Evolutionary conservation across 2,329 filamentous ascomycete species (phyloP), one percentile per base, ranked within the genome.

Genomic region (Diaporthe sp.): DNA sequence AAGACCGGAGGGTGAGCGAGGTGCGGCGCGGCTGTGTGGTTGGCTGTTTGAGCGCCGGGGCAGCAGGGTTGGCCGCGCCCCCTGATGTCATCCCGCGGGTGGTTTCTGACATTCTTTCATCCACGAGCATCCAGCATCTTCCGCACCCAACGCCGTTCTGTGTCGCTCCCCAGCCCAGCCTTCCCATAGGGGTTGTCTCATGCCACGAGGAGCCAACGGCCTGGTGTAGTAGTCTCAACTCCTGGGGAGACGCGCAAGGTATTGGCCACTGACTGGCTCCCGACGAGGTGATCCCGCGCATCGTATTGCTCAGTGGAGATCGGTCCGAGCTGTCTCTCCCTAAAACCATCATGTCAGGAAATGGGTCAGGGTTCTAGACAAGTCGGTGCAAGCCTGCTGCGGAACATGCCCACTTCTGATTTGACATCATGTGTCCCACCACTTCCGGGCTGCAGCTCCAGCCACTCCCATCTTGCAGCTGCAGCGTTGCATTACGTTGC

Each of bases 351-450:
- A 66, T 51, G 63, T 66, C 63, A 66, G 63, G 37, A 66, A 51
- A 51, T 68, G 47, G 63, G 47, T 68, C 61, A 13, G 63, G 63
- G 63, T 68, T 53, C 63, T 68, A 68, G 63, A 53, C 63, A 53
- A 30, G 63, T 53, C 63, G 63, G 22, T 25, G 63, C 44, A 51
- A 39, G 63, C 63, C n/a, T 25, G 61, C 56, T 47, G 39, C 42
- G 19, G 44, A 51, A 51, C 44, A n/a, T 37, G 22, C 13, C 55
- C 44, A 25, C n/a, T 53, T 68, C 15, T 53, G 32, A 27, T 53
- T 68, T 68, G 63, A 53, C 63, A 68, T 68, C 63, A 68, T 66
- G 44, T 39, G 63, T 68, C 63, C 63, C 63, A 66, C 63, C 63
- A 37, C 55, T 27, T 51, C 30, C 30, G 42, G 30, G 22, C 44